Evolutionary conservation across 345 rosid genomes (phyloP).

Genomic region (Turnera subulata): DNA sequence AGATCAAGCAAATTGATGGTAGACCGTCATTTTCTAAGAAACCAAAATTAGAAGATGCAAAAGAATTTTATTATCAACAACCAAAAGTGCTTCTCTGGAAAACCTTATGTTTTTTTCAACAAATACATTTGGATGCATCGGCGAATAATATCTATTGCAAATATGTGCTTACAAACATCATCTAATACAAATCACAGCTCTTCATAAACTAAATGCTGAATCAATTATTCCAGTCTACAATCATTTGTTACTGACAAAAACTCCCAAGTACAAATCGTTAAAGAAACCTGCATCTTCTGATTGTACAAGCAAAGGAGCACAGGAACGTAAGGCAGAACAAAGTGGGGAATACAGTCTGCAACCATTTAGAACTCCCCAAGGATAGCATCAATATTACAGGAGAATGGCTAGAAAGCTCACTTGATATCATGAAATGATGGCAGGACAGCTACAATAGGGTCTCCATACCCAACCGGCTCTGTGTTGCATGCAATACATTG

Average conservation of each 20-base stretch:
- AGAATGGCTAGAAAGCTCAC: constrained; percentile 3
- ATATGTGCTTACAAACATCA: background rate
- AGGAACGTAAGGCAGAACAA: background rate
- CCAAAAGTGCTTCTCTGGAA: too few species aligned
- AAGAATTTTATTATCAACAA: too few species aligned
- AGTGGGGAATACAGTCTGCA: background rate
- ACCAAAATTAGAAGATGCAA: too few species aligned
- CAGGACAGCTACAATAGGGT: constrained; percentile 79
- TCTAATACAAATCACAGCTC: constrained; percentile 1
- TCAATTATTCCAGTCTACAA: background rate
- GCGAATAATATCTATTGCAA: background rate
- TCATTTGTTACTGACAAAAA: background rate
- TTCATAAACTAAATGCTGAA: background rate
- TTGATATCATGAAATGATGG: constrained; percentile 69
- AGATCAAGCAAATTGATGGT: too few species aligned
- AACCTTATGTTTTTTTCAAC: too few species aligned
- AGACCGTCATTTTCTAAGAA: too few species aligned
- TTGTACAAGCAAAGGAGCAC: constrained; percentile 6
- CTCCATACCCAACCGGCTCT: constrained; percentile 86
- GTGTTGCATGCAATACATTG: constrained; percentile 11
- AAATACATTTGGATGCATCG: background rate
- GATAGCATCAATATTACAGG: background rate
- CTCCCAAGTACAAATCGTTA: background rate
- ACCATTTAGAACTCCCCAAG: background rate
- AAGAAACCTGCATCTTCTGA: background rate